Percentiles rank a stretch among this genome's conserved stretches.
Conservation (phyloP, 2,329 filamentous ascomycete species). For the Phaeophleospora eucalypticola region DNA sequence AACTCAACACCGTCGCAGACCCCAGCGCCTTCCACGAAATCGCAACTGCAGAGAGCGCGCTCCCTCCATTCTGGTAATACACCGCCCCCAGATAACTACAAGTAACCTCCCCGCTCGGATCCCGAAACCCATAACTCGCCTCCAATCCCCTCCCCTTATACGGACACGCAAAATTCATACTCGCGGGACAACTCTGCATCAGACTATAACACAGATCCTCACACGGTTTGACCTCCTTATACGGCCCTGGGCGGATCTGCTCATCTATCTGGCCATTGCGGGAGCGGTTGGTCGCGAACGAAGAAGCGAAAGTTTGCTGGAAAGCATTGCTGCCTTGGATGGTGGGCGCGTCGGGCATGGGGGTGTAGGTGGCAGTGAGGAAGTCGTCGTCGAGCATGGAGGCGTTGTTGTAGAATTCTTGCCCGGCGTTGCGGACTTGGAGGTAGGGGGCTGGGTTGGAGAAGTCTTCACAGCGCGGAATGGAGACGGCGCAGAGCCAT, state of each 20-base stretch:
- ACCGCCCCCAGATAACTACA: conserved; percentile 37
- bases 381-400: conserved; percentile 22
- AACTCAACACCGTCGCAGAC: neutral
- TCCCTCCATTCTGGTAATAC: conserved; percentile 27
- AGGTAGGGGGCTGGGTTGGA: conserved; percentile 54
- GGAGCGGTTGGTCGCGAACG: conserved; percentile 31
- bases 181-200: conserved; percentile 76
- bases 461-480: conserved; percentile 89
- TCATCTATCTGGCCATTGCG: conserved; percentile 52
- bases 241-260: conserved; percentile 73
- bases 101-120: conserved; percentile 21
- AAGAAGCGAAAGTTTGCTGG: conserved; percentile 29
- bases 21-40: neutral
- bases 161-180: conserved; percentile 74
- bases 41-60: neutral
- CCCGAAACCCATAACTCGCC: conserved; percentile 47
- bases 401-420: conserved; percentile 28
- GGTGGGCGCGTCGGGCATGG: conserved; percentile 34
- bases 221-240: conserved; percentile 89
- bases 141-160: conserved; percentile 43
- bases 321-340: conserved; percentile 27
- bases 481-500: conserved; percentile 91
- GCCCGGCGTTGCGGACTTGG: conserved; percentile 66
- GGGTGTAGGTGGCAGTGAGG: conserved; percentile 26
- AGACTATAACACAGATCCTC: conserved; percentile 82